Conservation (phyloP, 2,329 filamentous ascomycete species). For the Ascochyta koolunga region DNA sequence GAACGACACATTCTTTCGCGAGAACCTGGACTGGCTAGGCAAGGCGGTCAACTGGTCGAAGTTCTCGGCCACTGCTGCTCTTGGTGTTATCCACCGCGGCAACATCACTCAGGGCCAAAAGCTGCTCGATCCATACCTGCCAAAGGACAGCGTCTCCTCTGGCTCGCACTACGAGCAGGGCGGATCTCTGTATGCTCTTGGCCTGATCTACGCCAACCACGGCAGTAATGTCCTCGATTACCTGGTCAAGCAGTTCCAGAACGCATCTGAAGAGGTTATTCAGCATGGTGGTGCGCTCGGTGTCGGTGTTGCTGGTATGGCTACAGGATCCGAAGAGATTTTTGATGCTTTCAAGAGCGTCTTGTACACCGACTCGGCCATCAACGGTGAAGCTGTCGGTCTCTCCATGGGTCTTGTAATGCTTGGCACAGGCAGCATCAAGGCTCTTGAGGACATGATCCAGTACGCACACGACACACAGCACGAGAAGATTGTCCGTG, state of each 20-base stretch:
- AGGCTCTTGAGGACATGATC: conserved; percentile 94
- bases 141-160: conserved; percentile 71
- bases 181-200: conserved; percentile 92
- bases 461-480: conserved; percentile 97
- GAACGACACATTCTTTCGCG: conserved; percentile 97
- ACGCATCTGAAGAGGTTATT: conserved; percentile 86
- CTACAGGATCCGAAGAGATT: conserved; percentile 85
- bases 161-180: conserved; percentile 96
- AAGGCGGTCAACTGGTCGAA: conserved; percentile 99
- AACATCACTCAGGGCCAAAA: conserved; percentile 94
- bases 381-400: conserved; percentile 96
- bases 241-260: conserved; percentile 74
- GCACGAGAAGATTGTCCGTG: conserved; percentile 98
- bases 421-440: conserved; percentile 95
- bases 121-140: conserved; percentile 91
- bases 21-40: conserved; percentile 96
- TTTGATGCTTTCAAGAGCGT: conserved; percentile 90
- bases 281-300: conserved; percentile 96
- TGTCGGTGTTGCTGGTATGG: conserved; percentile 96
- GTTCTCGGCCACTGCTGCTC: conserved; percentile 93
- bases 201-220: conserved; percentile 96
- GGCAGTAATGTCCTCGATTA: conserved; percentile 88
- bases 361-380: conserved; percentile 89
- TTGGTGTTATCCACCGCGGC: conserved; percentile 95
- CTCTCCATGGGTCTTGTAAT: conserved; percentile 97